phyloP scores from a whole-genome alignment of 768 basidiomycete species.

The Cyclocybe aegerita region DNA sequence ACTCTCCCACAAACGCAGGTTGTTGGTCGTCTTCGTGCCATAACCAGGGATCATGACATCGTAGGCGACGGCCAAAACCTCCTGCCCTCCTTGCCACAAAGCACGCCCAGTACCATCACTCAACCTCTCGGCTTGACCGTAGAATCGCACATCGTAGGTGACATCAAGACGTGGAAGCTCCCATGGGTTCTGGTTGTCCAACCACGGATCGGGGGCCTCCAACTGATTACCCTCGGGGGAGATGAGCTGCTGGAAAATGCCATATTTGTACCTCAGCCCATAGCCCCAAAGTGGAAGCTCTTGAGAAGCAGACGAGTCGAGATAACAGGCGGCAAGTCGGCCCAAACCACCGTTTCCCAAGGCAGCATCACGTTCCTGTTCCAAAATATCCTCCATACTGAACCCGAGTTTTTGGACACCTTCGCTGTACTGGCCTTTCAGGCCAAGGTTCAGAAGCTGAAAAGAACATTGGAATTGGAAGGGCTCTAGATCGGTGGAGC shows the following conservation, averaged over 20 bases:
- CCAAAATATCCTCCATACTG: constrained; percentile 82
- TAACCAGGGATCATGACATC: constrained; percentile 94
- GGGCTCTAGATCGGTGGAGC: constrained; percentile 42
- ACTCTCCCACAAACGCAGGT: constrained; percentile 82
- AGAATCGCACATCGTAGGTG: constrained; percentile 83
- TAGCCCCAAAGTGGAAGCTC: constrained; percentile 97
- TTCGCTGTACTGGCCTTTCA: constrained; percentile 73
- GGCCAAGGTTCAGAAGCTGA: constrained; percentile 83
- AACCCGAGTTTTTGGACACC: constrained; percentile 83
- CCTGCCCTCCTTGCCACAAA: constrained; percentile 86
- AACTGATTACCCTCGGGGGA: constrained; percentile 81
- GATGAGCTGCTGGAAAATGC: constrained; percentile 95
- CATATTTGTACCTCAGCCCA: constrained; percentile 89
- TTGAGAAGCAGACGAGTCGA: constrained; percentile 88
- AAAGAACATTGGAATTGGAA: constrained; percentile 36
- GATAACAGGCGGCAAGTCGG: constrained; percentile 95
- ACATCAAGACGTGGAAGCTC: constrained; percentile 88
- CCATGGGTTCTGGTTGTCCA: constrained; percentile 87
- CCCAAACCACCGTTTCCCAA: constrained; percentile 96
- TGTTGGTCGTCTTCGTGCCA: constrained; percentile 84
- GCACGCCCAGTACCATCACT: constrained; percentile 59
- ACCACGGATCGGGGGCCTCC: constrained; percentile 93
- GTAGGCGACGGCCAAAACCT: constrained; percentile 91
- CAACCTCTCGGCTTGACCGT: constrained; percentile 76
- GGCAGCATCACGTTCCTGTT: constrained; percentile 90